phyloP scores from a whole-genome alignment of 1,139 yeast species.

The Taphrina confusa region DNA sequence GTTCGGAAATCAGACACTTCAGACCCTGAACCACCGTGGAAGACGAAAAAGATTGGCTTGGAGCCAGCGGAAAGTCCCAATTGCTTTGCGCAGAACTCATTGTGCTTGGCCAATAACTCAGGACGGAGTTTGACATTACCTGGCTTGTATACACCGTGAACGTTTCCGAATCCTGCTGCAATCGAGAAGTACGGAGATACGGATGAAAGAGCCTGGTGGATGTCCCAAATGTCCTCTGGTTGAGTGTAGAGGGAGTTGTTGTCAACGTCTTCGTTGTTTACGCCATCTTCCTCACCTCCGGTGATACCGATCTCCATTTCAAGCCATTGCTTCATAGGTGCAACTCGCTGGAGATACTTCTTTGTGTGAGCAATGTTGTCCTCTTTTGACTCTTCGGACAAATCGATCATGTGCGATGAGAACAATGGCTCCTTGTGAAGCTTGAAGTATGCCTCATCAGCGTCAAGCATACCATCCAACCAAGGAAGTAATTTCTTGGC shows the following conservation, averaged over 20 bases:
- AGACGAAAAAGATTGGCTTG: slow-evolving; percentile 91
- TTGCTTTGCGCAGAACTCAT: slow-evolving; percentile 69
- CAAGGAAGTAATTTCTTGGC: slow-evolving; percentile 97
- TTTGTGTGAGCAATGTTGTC: slow-evolving; percentile 93
- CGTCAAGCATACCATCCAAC: slow-evolving; percentile 97
- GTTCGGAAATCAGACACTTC: slow-evolving; percentile 85
- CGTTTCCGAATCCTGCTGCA: slow-evolving; percentile 99
- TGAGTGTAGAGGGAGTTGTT: slow-evolving; percentile 88
- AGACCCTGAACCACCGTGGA: slow-evolving; percentile 99
- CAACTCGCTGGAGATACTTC: slow-evolving; percentile 91
- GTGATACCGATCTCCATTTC: slow-evolving; percentile 99
- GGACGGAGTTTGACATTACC: slow-evolving; percentile 96
- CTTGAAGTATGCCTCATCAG: slow-evolving; percentile 90
- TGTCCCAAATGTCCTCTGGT: slow-evolving; percentile 92
- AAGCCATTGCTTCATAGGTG: slow-evolving; percentile 94
- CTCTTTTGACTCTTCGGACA: slow-evolving; percentile 94
- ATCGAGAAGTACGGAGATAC: slow-evolving; percentile 97
- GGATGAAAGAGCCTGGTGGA: slow-evolving; percentile 83
- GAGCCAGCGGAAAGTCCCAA: slow-evolving; percentile 53
- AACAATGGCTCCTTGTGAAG: slow-evolving; percentile 89
- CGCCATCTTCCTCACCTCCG: slow-evolving; percentile 99
- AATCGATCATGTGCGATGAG: slow-evolving; percentile 98
- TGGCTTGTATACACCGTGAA: slow-evolving; percentile 99
- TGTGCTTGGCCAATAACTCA: slow-evolving; percentile 93
- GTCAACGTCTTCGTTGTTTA: slow-evolving; percentile 91